Evolutionary conservation across 1,139 yeast species (phyloP).

Genomic region (Geotrichum carabidarum): DNA sequence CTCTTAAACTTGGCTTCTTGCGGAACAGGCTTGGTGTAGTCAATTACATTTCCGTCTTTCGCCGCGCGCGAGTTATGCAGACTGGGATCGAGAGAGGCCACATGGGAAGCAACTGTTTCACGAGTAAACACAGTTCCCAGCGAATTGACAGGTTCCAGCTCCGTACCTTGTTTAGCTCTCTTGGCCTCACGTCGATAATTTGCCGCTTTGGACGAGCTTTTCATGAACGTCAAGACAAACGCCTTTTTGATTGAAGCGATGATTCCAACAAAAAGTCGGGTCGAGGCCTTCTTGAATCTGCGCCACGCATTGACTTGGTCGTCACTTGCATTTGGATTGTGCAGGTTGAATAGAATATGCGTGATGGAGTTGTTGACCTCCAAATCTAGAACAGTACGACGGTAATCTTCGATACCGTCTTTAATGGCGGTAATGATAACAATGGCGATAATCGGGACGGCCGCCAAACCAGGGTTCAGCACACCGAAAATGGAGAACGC

Average conservation of each 20-base stretch:
- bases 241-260: constrained; percentile 3
- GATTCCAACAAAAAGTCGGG: constrained; percentile 30
- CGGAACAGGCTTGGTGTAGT: constrained; percentile 30
- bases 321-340: constrained; percentile 68
- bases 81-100: constrained; percentile 16
- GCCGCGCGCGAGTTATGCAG: constrained; percentile 13
- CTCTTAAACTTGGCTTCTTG: constrained; percentile 51
- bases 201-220: constrained; percentile 17
- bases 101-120: constrained; percentile 16
- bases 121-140: constrained; percentile 18
- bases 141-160: constrained; percentile 23
- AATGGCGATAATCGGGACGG: constrained; percentile 92
- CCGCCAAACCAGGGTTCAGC: constrained; percentile 80
- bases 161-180: constrained; percentile 14
- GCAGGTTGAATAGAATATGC: constrained; percentile 62
- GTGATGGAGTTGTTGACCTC: constrained; percentile 86
- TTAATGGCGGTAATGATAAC: constrained; percentile 84
- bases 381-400: constrained; percentile 71
- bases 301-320: constrained; percentile 65
- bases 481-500: constrained; percentile 85
- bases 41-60: constrained; percentile 34
- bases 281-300: constrained; percentile 49
- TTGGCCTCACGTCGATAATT: constrained; percentile 9
- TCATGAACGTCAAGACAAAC: constrained; percentile 14
- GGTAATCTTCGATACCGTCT: constrained; percentile 91